Percentiles rank a stretch among this genome's conserved stretches.
phyloP scores from a whole-genome alignment of 2,329 filamentous ascomycete species.

The Exophiala sp. region DNA sequence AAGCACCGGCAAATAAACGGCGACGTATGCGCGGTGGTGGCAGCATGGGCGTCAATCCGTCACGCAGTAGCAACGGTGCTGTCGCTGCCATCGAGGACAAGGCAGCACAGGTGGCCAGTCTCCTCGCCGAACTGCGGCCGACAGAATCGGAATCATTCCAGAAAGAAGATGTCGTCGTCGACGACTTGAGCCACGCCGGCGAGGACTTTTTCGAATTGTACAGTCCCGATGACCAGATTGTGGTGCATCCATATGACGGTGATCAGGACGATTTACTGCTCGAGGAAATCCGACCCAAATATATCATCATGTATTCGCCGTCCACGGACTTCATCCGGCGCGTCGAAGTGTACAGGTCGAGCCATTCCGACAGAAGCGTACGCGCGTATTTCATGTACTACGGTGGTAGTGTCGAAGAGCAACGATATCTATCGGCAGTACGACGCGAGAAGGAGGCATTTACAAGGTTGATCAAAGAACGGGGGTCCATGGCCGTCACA shows the following conservation, averaged over 20 bases:
- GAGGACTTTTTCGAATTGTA: conserved; percentile 89
- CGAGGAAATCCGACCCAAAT: conserved; percentile 86
- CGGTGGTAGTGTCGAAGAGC: conserved; percentile 89
- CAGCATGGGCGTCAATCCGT: conserved; percentile 51
- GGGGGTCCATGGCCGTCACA: conserved; percentile 86
- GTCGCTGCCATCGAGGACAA: conserved; percentile 70
- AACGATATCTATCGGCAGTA: conserved; percentile 83
- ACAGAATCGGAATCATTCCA: conserved; percentile 71
- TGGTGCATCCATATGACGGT: conserved; percentile 90
- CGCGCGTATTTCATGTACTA: conserved; percentile 98
- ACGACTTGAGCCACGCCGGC: conserved; percentile 69
- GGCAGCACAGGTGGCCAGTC: conserved; percentile 72
- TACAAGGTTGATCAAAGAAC: conserved; percentile 89
- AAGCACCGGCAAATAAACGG: conserved; percentile 77
- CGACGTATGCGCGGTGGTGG: conserved; percentile 79
- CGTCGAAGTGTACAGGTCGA: conserved; percentile 93
- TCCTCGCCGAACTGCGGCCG: conserved; percentile 80
- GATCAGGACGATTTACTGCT: conserved; percentile 96
- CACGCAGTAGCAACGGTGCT: conserved; percentile 64
- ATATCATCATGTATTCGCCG: conserved; percentile 98
- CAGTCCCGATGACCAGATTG: conserved; percentile 82
- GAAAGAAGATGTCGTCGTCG: conserved; percentile 71
- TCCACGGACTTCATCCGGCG: conserved; percentile 90
- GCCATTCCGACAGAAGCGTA: conserved; percentile 65
- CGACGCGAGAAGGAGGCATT: conserved; percentile 96